Percentiles rank a stretch among this genome's conserved stretches.
Conservation (phyloP, 805 yeast genomes). For the Zygotorulaspora chibaensis region DNA sequence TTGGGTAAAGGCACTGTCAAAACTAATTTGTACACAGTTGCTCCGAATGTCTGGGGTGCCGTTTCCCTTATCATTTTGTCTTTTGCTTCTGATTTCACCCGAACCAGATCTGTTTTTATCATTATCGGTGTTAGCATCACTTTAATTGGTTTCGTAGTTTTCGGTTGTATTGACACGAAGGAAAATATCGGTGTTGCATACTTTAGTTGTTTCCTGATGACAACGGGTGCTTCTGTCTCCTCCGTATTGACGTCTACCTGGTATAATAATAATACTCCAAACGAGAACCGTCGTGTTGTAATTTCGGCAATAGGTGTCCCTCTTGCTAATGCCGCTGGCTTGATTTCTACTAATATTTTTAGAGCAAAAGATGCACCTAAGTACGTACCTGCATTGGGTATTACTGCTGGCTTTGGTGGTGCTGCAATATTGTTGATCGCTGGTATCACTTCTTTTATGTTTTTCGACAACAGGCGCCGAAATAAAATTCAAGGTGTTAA, state of each 20-base stretch:
- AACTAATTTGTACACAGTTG: conserved; percentile 43
- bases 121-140: conserved; percentile 39
- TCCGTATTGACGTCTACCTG: conserved; percentile 49
- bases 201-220: conserved; percentile 45
- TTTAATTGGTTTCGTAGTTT: conserved; percentile 44
- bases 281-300: conserved; percentile 43
- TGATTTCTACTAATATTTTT: conserved; percentile 50
- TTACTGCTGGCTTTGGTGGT: conserved; percentile 45
- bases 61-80: conserved; percentile 38
- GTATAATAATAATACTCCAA: conserved; percentile 48
- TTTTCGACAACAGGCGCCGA: conserved; percentile 41
- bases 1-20: conserved; percentile 40
- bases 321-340: conserved; percentile 54
- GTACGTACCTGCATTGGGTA: conserved; percentile 48
- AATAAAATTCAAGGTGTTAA: conserved; percentile 39
- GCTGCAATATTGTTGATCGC: conserved; percentile 37
- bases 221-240: conserved; percentile 46
- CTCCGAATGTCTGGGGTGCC: conserved; percentile 49
- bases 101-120: conserved; percentile 39
- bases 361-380: conserved; percentile 49
- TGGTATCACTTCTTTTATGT: conserved; percentile 34
- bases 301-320: conserved; percentile 49
- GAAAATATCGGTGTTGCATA: conserved; percentile 40
- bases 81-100: conserved; percentile 40
- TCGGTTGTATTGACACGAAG: conserved; percentile 42